These are phyloP conservation scores for Xylaria flabelliformis DNA, from an alignment of 495 filamentous ascomycete genomes.

Conservation along the genomic window DNA sequence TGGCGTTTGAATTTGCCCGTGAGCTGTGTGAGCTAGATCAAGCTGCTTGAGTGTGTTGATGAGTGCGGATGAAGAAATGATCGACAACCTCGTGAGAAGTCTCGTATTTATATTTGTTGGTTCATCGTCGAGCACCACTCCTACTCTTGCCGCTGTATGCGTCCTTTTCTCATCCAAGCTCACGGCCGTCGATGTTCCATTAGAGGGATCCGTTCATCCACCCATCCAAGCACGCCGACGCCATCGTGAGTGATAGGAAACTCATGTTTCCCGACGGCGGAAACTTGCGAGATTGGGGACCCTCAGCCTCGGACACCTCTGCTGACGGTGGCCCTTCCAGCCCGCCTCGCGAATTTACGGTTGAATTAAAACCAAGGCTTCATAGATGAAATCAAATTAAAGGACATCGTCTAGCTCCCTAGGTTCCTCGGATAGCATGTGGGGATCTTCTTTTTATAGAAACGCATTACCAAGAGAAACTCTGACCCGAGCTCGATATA, in stretches of 20 bases:
- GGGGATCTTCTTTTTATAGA: conserved; percentile 55
- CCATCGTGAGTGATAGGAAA: conserved; percentile 27
- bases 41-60: conserved; percentile 38
- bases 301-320: conserved; percentile 31
- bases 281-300: conserved; percentile 35
- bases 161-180: conserved; percentile 13
- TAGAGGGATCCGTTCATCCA: not conserved
- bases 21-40: conserved; percentile 20
- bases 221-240: conserved; percentile 27
- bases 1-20: conserved; percentile 19
- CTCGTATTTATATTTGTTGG: conserved; percentile 43
- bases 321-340: conserved; percentile 38
- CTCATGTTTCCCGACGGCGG: conserved; percentile 29
- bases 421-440: conserved; percentile 33
- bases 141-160: conserved; percentile 9
- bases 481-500: conserved; percentile 9
- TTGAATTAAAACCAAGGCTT: conserved; percentile 46
- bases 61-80: conserved; percentile 37
- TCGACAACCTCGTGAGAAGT: conserved; percentile 38
- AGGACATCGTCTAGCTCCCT: conserved; percentile 42
- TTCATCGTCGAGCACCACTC: conserved; percentile 4
- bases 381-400: conserved; percentile 60
- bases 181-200: conserved; percentile 17
- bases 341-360: conserved; percentile 52
- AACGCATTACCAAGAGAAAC: conserved; percentile 36